Base-by-base conservation (phyloP, 768 basidiomycete species). In the Favolaschia claudopus region DNA sequence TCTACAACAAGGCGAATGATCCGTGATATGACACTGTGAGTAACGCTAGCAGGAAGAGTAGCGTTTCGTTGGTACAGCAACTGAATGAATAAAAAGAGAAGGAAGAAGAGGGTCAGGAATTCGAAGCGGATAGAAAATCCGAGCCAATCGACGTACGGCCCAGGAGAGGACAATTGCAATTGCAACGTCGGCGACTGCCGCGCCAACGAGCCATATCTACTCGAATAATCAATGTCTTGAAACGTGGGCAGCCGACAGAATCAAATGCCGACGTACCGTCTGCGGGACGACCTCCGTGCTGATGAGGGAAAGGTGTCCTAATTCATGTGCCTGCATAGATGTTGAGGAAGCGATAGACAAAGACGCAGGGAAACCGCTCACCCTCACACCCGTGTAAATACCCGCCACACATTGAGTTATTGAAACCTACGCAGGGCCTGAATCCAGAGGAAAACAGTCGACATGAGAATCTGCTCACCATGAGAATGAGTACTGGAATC, bases 161-260 rank as follows among this genome's bases (percentile, higher is more conserved):
- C 55, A 63, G 14, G 56, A 38, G n/a, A 63, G 43, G 24, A 52
- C 50, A 28, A 37, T 56, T 17, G 62, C 55, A 52, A 63, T 63
- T 38, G 51, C 46, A 34, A 58, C 22, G 48, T 63, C 62, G 19
- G 56, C 62, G 13, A 63, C 56, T 17, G 56, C 62, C 15, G 50
- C 40, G 32, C 62, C 56, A 42, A 46, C 56, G 25, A 63, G 62
- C 62, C 62, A 63, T 31, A 57, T 52, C 61, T 62, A 50, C 22
- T 39, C 25, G 29, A 15, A 20, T 27, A 7, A 32, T 58, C 38
- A 45, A 22, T 20, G 14, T 17, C 33, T 34, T 33, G 13, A 12
- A 27, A 3, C 28, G 40, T 27, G 36, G 28, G 45, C 20, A 42
- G 37, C 36, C 48, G 37, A 36, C 27, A 62, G 14, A 53, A 31